Percentiles rank a stretch among this genome's conserved stretches.
Evolutionary conservation across 2,329 filamentous ascomycete genomes (phyloP).

Genomic region (Dothideomycetes sp.): DNA sequence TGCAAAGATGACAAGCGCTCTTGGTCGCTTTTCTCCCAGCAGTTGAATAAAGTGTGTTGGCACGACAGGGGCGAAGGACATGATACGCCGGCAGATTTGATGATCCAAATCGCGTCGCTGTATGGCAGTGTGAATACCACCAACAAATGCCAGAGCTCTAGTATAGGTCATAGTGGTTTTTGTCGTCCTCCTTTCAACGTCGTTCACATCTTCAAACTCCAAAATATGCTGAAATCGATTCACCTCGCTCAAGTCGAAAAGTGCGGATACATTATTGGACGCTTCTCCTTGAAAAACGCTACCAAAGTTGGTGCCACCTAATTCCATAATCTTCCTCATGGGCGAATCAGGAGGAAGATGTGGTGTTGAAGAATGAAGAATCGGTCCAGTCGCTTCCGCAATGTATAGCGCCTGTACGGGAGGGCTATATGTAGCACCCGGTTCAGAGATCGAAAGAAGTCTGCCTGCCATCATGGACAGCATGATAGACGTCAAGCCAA

Average conservation of each 20-base stretch:
- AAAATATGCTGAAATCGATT: constrained; percentile 13
- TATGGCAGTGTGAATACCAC: constrained; percentile 16
- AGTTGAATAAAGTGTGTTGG: constrained; percentile 19
- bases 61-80: constrained; percentile 21
- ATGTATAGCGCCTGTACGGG: constrained; percentile 23
- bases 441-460: constrained; percentile 16
- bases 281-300: constrained; percentile 1
- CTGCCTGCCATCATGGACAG: constrained; percentile 19
- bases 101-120: constrained; percentile 14
- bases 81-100: constrained; percentile 19
- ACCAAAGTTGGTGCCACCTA: too few relatives aligned
- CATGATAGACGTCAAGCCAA: constrained; percentile 15
- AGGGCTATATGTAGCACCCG: constrained; percentile 15
- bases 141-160: constrained; percentile 18
- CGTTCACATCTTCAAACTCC: constrained; percentile 5
- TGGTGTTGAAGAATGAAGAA: constrained; percentile 12
- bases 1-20: constrained; percentile 23
- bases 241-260: constrained; percentile 15
- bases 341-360: background rate
- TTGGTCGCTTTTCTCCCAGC: constrained; percentile 19
- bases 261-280: constrained; percentile 11
- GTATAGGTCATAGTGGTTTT: constrained; percentile 17
- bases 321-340: background rate
- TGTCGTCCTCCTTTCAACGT: constrained; percentile 6
- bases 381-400: constrained; percentile 16